These are phyloP conservation scores for Pythium aristosporum DNA, from an alignment of 352 stramenopile species.

Conservation along the genomic window DNA sequence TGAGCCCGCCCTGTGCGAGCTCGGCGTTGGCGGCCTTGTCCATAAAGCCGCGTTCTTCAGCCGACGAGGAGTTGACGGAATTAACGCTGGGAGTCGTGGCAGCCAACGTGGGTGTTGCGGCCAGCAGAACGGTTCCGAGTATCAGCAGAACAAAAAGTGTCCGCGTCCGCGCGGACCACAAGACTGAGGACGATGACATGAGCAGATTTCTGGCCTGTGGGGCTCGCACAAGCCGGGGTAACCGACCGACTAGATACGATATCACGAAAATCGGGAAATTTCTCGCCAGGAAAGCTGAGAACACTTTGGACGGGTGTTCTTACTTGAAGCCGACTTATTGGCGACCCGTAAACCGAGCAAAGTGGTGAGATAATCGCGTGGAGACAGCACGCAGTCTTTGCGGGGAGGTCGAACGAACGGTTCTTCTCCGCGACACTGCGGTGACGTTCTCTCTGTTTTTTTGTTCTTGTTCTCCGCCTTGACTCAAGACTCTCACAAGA, in stretches of 20 bases:
- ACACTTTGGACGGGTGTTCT: not conserved
- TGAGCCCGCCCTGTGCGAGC: constrained; percentile 31
- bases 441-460: too few species aligned
- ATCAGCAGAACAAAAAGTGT: constrained; percentile 11
- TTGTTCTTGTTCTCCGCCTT: not conserved
- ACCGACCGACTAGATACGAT: not conserved
- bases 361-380: too few species aligned
- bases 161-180: not conserved
- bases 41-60: constrained; percentile 21
- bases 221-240: constrained; percentile 1
- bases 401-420: too few species aligned
- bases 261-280: too few species aligned
- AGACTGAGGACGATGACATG: not conserved
- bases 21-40: constrained; percentile 22
- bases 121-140: constrained; percentile 7
- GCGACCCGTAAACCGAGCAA: too few species aligned
- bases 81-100: constrained; percentile 4
- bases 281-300: not conserved
- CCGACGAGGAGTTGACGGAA: not conserved
- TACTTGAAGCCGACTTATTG: not conserved
- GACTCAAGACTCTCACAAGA: not conserved
- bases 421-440: too few species aligned
- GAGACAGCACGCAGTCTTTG: too few species aligned
- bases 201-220: not conserved
- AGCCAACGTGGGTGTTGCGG: not conserved